Evolutionary conservation across 2,329 filamentous ascomycete species (phyloP).

Genomic region (Falciphora oryzae): DNA sequence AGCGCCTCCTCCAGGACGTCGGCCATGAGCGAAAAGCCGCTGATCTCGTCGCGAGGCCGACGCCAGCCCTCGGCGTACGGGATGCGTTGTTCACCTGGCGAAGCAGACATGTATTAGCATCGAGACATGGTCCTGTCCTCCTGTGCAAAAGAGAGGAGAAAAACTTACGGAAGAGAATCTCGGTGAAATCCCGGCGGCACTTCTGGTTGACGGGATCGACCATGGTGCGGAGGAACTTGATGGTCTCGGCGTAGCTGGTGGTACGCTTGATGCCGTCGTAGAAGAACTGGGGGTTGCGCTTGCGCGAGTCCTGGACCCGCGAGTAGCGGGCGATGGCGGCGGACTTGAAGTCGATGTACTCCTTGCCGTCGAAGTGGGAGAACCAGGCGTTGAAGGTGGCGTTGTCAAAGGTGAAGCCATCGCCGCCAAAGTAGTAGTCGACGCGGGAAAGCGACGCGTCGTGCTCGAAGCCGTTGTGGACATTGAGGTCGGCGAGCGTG

Average conservation of each 20-base stretch:
- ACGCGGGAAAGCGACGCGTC: not conserved
- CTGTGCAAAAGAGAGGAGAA: not conserved
- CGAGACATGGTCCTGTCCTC: no score
- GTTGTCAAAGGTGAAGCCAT: not conserved
- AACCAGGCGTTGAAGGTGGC: not conserved
- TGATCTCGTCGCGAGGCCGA: not conserved
- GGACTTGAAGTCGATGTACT: not conserved
- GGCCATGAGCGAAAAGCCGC: not conserved
- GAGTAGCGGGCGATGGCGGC: not conserved
- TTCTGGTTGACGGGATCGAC: not conserved
- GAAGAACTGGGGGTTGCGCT: not conserved
- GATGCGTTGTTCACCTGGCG: not conserved
- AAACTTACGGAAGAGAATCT: not conserved
- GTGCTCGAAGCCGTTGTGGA: constrained; percentile 49
- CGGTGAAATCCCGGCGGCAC: not conserved
- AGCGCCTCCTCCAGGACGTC: constrained; percentile 2
- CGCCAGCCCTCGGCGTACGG: not conserved
- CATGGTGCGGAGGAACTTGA: not conserved
- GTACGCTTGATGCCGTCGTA: not conserved
- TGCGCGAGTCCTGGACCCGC: not conserved
- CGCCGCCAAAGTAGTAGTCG: not conserved
- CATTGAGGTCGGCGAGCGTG: constrained; percentile 76
- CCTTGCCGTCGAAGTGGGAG: not conserved
- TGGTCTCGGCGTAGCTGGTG: not conserved
- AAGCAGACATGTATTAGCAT: not conserved